Conservation (phyloP, 495 filamentous ascomycete genomes). For the Staphylotrichum longicolle region DNA sequence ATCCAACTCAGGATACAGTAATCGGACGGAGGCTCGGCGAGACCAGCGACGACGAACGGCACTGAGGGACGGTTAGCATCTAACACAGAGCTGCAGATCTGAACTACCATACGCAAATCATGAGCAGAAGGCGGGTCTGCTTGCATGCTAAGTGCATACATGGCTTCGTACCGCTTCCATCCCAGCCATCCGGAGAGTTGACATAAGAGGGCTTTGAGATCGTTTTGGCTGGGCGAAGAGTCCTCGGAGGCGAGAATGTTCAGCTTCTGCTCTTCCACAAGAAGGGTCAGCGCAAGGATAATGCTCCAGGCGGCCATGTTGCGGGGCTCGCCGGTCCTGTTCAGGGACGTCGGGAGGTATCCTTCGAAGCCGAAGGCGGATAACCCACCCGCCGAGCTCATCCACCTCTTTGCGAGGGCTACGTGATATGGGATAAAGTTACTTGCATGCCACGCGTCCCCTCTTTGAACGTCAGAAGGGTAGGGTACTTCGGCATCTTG, state of each 20-base stretch:
- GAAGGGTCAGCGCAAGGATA: conserved; percentile 75
- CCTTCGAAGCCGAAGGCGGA: conserved; percentile 52
- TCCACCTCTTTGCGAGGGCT: conserved; percentile 52
- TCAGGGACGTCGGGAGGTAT: conserved; percentile 60
- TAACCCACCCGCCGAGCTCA: conserved; percentile 53
- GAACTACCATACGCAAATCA: conserved; percentile 28
- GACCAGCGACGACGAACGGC: conserved; percentile 16
- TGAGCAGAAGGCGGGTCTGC: conserved; percentile 32
- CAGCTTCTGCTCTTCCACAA: conserved; percentile 86
- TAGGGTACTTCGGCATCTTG: conserved; percentile 51
- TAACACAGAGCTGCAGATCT: not conserved
- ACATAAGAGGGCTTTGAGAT: conserved; percentile 67
- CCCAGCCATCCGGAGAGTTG: conserved; percentile 84
- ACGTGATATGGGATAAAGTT: conserved; percentile 47
- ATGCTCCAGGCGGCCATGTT: conserved; percentile 63
- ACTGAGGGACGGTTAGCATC: conserved; percentile 22
- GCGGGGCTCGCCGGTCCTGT: conserved; percentile 52
- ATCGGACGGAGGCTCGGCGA: conserved; percentile 59
- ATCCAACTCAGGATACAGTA: conserved; percentile 67
- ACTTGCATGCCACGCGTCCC: conserved; percentile 27
- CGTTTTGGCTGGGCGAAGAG: conserved; percentile 48
- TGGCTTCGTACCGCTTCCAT: conserved; percentile 69
- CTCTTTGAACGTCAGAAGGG: conserved; percentile 8
- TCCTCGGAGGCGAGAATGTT: conserved; percentile 60
- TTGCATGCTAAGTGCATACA: conserved; percentile 70